phyloP scores from a whole-genome alignment of 768 basidiomycete genomes.

The Trametes punicea region DNA sequence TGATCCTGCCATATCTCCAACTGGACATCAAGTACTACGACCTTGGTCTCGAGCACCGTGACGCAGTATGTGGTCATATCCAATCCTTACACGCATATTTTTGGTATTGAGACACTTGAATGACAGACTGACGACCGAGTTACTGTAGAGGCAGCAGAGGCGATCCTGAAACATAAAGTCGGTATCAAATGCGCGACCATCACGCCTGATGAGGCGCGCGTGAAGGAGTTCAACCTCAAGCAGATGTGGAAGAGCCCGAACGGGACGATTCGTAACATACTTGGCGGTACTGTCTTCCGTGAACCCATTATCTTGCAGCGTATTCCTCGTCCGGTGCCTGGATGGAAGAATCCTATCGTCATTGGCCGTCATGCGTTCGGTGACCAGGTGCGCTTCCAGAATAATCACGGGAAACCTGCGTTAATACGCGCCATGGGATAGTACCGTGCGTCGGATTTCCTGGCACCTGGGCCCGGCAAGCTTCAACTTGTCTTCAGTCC shows the following conservation, averaged over 20 bases:
- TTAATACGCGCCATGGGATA: conserved; percentile 27
- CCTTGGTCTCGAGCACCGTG: conserved; percentile 91
- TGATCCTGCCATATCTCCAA: conserved; percentile 93
- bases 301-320: conserved; percentile 92
- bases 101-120: too few species aligned
- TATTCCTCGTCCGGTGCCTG: conserved; percentile 92
- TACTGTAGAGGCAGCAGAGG: conserved; percentile 90
- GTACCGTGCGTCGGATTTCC: conserved; percentile 92
- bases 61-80: conserved; percentile 51
- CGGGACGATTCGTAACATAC: conserved; percentile 96
- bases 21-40: conserved; percentile 98
- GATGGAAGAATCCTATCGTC: conserved; percentile 95
- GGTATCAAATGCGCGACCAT: conserved; percentile 99
- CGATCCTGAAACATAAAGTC: conserved; percentile 91
- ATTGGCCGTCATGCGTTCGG: conserved; percentile 98
- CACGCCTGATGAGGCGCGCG: conserved; percentile 95
- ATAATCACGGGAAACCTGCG: neutral
- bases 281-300: conserved; percentile 97
- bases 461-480: conserved; percentile 90
- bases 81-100: too few species aligned
- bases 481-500: conserved; percentile 91
- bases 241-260: conserved; percentile 99
- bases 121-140: conserved; percentile 87
- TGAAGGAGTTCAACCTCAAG: conserved; percentile 96
- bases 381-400: conserved; percentile 61